A percentile compares a stretch with the other conserved stretches of the same genome.
phyloP scores from a whole-genome alignment of 2,329 filamentous ascomycete genomes.

The Pseudopithomyces chartarum region DNA sequence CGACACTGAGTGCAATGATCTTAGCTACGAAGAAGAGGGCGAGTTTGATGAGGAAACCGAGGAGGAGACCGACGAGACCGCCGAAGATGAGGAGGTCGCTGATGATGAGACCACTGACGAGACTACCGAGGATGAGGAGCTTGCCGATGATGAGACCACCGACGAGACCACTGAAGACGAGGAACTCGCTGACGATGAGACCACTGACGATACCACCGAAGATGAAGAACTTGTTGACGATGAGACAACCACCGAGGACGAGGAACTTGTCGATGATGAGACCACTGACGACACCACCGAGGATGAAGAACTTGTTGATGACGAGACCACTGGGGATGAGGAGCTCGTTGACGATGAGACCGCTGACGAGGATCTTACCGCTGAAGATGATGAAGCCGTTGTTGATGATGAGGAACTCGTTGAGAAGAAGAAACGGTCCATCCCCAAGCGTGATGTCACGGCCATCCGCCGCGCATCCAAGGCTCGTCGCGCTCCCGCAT shows the following conservation, averaged over 20 bases:
- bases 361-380: background rate
- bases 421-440: background rate
- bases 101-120: background rate
- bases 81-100: background rate
- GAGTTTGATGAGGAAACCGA: background rate
- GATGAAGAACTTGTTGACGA: background rate
- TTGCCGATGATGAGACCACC: background rate
- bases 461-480: constrained; percentile 1
- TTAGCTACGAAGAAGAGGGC: constrained; percentile 5
- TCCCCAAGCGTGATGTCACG: background rate
- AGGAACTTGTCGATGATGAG: background rate
- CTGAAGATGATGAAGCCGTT: background rate
- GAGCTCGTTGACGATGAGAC: background rate
- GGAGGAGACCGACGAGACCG: background rate
- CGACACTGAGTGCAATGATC: constrained; percentile 24
- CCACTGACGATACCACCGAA: background rate
- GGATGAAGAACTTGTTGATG: background rate
- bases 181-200: background rate
- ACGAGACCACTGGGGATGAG: background rate
- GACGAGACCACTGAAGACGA: background rate
- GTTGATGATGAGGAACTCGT: background rate
- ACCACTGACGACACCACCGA: background rate
- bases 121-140: background rate
- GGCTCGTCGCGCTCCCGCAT: constrained; percentile 1
- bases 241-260: background rate